A percentile compares a stretch with the other conserved stretches of the same genome.
Conservation (phyloP, 2,329 filamentous ascomycete species). For the Botrytis tulipae region DNA sequence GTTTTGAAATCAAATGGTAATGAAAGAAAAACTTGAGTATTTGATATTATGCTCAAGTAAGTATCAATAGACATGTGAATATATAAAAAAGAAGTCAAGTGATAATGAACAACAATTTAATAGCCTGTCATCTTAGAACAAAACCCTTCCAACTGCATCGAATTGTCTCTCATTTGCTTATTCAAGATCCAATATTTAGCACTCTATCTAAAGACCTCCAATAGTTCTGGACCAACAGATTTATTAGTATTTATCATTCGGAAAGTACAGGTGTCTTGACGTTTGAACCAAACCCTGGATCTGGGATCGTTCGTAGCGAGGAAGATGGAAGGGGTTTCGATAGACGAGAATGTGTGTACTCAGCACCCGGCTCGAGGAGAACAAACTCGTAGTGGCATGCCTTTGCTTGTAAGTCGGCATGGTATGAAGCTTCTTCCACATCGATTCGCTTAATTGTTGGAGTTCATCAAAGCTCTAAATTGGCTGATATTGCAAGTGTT, state of each 20-base stretch:
- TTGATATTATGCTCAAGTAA: fast-evolving
- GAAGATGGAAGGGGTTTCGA: neutral
- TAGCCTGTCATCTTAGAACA: neutral
- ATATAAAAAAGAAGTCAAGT: neutral
- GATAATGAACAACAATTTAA: neutral
- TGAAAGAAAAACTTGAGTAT: neutral
- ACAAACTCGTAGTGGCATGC: neutral
- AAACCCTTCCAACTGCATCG: neutral
- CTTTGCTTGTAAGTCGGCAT: neutral
- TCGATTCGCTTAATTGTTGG: neutral
- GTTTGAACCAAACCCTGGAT: neutral
- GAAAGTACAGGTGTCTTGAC: neutral
- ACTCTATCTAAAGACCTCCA: neutral
- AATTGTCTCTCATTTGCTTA: neutral
- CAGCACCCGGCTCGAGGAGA: neutral
- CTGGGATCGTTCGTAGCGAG: neutral
- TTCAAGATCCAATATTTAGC: neutral
- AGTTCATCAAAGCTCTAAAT: neutral
- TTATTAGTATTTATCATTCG: neutral
- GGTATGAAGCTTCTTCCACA: neutral
- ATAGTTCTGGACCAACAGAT: neutral
- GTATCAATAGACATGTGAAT: neutral
- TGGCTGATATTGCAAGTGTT: neutral
- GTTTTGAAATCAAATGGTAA: fast-evolving
- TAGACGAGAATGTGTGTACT: neutral